Evolutionary conservation across 2,329 filamentous ascomycete species (phyloP), one percentile per base, ranked within the genome.

Genomic region (Aspergillus luchuensis): DNA sequence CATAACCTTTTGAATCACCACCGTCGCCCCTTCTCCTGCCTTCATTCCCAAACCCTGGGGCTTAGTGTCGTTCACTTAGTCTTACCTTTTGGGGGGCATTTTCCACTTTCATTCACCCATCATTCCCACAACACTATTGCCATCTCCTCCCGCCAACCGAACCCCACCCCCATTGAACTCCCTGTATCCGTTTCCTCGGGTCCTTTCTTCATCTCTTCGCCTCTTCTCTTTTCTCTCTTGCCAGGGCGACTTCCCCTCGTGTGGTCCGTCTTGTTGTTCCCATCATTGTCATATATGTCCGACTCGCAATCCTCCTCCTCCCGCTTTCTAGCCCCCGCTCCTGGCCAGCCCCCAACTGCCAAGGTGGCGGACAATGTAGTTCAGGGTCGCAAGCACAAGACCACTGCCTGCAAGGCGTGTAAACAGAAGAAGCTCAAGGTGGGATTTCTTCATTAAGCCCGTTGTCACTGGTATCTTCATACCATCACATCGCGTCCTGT

Each of bases 351-450:
- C 8, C 48, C 56, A 4, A 48, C 19, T 41, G 51, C 55, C 21
- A 58, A 63, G 33, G 53, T 48, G 11, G 56, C 60, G 6, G 61
- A 63, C 11, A 62, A 66, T 58, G 59, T 56, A 19, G 52, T 58
- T 11, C 59, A 60, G 13, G 58, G 52, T 2, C 63, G 67, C 10
- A 69, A 66, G 36, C 65, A 69, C 60, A 69, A 69, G 50, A 68
- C 67, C 5, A 69, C 66, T n/a, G 67, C 67, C 39, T 69, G 67
- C 53, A 48, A 58, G 43, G 61, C 62, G 17, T 69, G 67, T 48
- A 69, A 69, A 41, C 54, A 63, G 10, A 69, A 68, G 60, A 69
- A 69, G 50, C 61, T 69, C 19, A 69, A 69, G 58, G 67, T 69
- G 36, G 15, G 51, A 25, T 11, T 41, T n/a, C 21, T 41, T 17